These are phyloP conservation scores for Peronospora destructor DNA, from an alignment of 352 stramenopile genomes.

Conservation along the genomic window DNA sequence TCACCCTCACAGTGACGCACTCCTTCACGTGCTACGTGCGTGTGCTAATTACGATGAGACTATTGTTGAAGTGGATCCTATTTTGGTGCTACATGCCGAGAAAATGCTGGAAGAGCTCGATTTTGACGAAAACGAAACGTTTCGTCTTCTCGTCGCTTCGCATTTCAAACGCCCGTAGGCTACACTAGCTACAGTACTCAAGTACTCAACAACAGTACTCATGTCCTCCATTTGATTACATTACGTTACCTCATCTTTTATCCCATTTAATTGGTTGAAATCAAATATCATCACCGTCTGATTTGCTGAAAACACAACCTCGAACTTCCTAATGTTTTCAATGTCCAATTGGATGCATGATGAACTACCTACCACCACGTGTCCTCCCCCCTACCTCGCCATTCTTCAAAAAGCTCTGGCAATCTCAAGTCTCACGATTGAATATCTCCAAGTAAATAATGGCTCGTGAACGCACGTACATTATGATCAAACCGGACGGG, in stretches of 20 bases:
- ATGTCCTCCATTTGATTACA: no score
- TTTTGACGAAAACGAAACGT: constrained; percentile 50
- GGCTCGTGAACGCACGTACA: constrained; percentile 91
- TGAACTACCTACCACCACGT: no score
- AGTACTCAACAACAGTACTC: no score
- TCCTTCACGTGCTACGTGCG: constrained; percentile 51
- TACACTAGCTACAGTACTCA: not conserved
- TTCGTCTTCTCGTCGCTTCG: constrained; percentile 42
- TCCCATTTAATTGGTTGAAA: constrained; percentile 6
- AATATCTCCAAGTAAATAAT: constrained; percentile 34
- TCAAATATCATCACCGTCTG: not conserved
- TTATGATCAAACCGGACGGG: constrained; percentile 92
- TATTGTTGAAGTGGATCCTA: constrained; percentile 31
- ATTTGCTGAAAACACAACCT: constrained; percentile 9
- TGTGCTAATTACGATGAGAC: constrained; percentile 72
- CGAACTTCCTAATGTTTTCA: not conserved
- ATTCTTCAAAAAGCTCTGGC: not conserved
- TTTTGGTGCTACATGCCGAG: constrained; percentile 40
- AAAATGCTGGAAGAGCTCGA: constrained; percentile 40
- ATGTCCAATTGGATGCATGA: no score
- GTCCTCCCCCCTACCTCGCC: not conserved
- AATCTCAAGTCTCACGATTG: no score
- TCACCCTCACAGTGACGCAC: constrained; percentile 21
- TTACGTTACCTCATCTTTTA: no score
- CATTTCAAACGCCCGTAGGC: constrained; percentile 26